Percentiles rank a stretch among this genome's conserved stretches.
phyloP scores from a whole-genome alignment of 331 rosid genomes.

The Malus hybrid region DNA sequence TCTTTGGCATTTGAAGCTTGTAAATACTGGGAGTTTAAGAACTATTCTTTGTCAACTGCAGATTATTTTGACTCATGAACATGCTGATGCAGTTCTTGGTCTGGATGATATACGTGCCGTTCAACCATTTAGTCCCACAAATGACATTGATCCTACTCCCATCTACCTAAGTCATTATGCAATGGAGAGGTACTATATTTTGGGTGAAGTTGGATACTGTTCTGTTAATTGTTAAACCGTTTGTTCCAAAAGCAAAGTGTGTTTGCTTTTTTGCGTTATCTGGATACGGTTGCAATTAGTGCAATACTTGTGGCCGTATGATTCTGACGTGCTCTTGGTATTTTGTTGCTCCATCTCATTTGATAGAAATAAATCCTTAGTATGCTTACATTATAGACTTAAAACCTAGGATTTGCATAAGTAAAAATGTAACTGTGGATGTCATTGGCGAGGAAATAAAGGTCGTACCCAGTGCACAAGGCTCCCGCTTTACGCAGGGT shows the following conservation, averaged over 20 bases:
- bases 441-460: neutral
- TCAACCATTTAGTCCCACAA: conserved; percentile 67
- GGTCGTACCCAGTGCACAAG: no score
- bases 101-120: conserved; percentile 85
- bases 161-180: conserved; percentile 68
- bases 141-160: conserved; percentile 70
- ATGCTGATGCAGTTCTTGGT: conserved; percentile 99
- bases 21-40: neutral
- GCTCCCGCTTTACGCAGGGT: no score
- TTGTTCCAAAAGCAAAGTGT: neutral
- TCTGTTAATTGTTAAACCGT: neutral
- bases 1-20: neutral
- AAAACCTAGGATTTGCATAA: neutral
- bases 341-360: no score
- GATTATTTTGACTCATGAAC: conserved; percentile 95
- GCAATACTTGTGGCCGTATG: neutral
- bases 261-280: neutral
- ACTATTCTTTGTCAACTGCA: conserved; percentile 29
- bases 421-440: neutral
- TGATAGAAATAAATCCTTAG: neutral
- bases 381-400: neutral
- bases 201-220: neutral
- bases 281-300: neutral
- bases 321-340: neutral
- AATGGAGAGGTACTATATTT: conserved; percentile 65